Conservation (phyloP, 192 early-diverging fungal genomes). For the Umbelopsis ramanniana region DNA sequence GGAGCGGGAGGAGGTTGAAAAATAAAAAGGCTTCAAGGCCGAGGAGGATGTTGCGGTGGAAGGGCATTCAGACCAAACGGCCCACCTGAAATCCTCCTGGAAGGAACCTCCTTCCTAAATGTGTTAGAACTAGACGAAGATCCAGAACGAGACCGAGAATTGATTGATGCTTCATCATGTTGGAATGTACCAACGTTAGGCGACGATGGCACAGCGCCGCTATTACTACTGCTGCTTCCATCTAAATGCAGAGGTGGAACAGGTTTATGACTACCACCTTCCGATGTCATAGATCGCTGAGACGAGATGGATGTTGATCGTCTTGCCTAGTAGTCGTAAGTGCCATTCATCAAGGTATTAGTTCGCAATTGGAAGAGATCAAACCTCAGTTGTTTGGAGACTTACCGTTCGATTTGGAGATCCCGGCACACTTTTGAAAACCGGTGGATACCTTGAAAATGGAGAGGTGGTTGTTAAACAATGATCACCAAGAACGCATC, state of each 20-base stretch:
- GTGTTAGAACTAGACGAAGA: conserved; percentile 12
- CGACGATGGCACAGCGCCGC: neutral
- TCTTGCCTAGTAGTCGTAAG: neutral
- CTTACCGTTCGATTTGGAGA: conserved; percentile 1
- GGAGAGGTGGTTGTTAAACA: neutral
- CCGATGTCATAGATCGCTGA: conserved; percentile 5
- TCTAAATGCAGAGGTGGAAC: conserved; percentile 13
- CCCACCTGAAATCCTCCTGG: conserved; percentile 4
- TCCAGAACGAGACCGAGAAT: conserved; percentile 1
- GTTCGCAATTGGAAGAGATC: neutral
- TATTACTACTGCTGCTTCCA: neutral
- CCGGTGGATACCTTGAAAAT: neutral
- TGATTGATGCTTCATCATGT: neutral
- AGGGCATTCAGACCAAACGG: conserved; percentile 11
- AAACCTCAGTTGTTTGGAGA: neutral
- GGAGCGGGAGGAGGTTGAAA: neutral
- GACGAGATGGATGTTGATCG: conserved; percentile 7
- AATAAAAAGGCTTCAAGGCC: neutral
- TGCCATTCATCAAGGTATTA: neutral
- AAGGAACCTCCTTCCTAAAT: conserved; percentile 4
- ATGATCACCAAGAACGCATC: neutral
- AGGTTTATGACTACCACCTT: neutral
- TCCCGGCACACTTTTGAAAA: conserved; percentile 12
- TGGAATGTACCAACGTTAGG: conserved; percentile 10
- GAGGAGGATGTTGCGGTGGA: conserved; percentile 17